Percentiles rank a stretch among this genome's conserved stretches.
Evolutionary conservation across 2,329 filamentous ascomycete genomes (phyloP).

Genomic region (Phyllosticta capitalensis): DNA sequence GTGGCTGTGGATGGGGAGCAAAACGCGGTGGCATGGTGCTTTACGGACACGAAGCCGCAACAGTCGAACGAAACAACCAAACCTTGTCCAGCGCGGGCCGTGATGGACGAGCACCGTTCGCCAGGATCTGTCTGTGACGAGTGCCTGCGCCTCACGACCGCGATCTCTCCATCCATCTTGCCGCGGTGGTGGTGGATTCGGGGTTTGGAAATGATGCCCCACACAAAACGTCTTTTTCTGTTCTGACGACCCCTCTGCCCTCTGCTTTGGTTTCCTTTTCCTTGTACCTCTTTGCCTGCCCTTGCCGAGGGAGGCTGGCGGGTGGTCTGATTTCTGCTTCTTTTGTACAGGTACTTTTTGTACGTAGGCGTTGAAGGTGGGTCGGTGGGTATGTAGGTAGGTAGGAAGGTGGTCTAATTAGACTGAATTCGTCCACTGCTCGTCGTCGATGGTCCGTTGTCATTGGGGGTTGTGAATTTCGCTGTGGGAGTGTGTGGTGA

Average conservation of each 20-base stretch:
- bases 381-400: too few relatives aligned
- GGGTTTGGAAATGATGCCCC: not conserved
- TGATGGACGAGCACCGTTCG: not conserved
- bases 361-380: not conserved
- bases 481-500: too few relatives aligned
- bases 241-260: not conserved
- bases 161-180: not conserved
- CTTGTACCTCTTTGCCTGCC: not conserved
- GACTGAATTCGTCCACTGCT: not conserved
- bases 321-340: not conserved
- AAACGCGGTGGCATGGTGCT: too few relatives aligned
- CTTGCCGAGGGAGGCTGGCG: not conserved
- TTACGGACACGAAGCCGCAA: too few relatives aligned
- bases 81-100: not conserved
- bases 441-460: not conserved
- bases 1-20: too few relatives aligned
- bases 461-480: not conserved
- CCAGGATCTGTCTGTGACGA: not conserved
- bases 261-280: not conserved
- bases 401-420: not conserved
- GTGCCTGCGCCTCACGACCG: not conserved
- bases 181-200: not conserved
- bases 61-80: too few relatives aligned
- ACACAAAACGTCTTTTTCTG: not conserved
- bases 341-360: not conserved